These are phyloP conservation scores for Botryotinia globosa DNA, from an alignment of 2,329 filamentous ascomycete genomes.

Conservation along the genomic window DNA sequence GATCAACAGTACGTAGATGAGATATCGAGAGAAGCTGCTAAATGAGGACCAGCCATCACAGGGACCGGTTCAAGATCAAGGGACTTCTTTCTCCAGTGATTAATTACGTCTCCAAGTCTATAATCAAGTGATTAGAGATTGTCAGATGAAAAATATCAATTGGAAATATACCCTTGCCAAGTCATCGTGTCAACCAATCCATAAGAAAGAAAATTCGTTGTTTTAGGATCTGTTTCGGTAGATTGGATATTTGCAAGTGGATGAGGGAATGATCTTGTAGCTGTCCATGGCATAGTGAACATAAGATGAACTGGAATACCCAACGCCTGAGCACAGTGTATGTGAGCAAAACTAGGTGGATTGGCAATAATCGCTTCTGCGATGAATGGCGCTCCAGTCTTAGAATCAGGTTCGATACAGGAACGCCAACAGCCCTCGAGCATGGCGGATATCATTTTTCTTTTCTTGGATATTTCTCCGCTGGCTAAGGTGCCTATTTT, in stretches of 20 bases:
- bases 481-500: conserved; percentile 69
- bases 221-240: conserved; percentile 65
- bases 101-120: conserved; percentile 68
- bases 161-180: conserved; percentile 60
- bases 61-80: conserved; percentile 70
- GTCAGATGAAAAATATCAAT: not conserved
- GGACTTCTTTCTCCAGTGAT: conserved; percentile 66
- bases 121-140: not conserved
- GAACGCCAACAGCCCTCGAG: conserved; percentile 78
- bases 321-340: conserved; percentile 10
- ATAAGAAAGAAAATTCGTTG: conserved; percentile 76
- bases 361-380: conserved; percentile 79
- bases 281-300: conserved; percentile 63
- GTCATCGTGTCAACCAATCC: conserved; percentile 78
- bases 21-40: conserved; percentile 67
- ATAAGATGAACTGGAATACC: conserved; percentile 10
- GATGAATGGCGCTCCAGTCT: conserved; percentile 46
- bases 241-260: conserved; percentile 66
- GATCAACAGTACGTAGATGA: conserved; percentile 73
- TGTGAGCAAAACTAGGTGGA: conserved; percentile 70
- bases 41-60: conserved; percentile 71
- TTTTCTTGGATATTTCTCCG: conserved; percentile 69
- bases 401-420: conserved; percentile 58
- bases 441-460: conserved; percentile 72
- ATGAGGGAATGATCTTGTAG: conserved; percentile 71